Conservation (phyloP, 2,329 filamentous ascomycete species). For the Penicillium decumbens region DNA sequence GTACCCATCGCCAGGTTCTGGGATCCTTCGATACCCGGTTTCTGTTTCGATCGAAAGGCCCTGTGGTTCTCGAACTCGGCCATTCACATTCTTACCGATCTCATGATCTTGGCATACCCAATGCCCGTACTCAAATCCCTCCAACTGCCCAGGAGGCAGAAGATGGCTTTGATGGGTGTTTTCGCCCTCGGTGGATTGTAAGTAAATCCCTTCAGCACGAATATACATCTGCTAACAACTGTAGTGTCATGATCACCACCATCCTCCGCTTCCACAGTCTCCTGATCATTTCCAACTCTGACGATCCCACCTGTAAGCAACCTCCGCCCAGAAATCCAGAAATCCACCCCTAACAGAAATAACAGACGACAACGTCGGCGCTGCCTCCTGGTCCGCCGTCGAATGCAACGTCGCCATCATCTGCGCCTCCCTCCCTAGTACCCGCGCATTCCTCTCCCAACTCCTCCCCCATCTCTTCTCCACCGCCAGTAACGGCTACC, state of each 20-base stretch:
- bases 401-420: conserved; percentile 43
- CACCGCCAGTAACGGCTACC: conserved; percentile 22
- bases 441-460: conserved; percentile 24
- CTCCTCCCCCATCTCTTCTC: conserved; percentile 29
- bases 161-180: conserved; percentile 38
- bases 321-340: neutral
- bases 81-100: conserved; percentile 42
- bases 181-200: conserved; percentile 44
- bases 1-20: conserved; percentile 31
- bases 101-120: conserved; percentile 40
- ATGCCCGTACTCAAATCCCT: conserved; percentile 42
- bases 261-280: conserved; percentile 34
- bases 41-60: conserved; percentile 37
- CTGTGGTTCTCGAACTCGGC: conserved; percentile 45
- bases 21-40: conserved; percentile 22
- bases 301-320: conserved; percentile 28
- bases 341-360: neutral
- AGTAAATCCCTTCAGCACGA: conserved; percentile 12
- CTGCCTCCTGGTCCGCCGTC: conserved; percentile 43
- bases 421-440: conserved; percentile 39
- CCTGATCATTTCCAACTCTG: conserved; percentile 26
- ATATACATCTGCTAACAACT: conserved; percentile 10
- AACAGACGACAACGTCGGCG: conserved; percentile 31
- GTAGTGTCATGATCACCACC: conserved; percentile 40
- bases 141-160: conserved; percentile 39